Conservation (phyloP, 495 filamentous ascomycete genomes). For the Lepraria neglecta region DNA sequence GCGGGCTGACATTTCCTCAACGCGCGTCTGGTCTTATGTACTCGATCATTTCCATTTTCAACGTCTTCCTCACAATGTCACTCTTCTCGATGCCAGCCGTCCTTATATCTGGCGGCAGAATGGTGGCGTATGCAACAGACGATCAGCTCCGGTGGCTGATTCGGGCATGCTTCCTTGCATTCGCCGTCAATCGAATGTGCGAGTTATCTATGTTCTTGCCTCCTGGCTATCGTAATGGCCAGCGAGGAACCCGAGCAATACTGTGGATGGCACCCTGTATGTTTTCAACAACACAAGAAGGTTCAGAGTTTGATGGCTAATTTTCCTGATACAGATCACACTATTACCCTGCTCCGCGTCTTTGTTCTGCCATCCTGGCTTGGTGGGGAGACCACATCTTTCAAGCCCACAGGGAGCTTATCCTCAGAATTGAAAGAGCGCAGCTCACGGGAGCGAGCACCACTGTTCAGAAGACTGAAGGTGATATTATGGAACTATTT, state of each 20-base stretch:
- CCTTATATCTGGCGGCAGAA: slow-evolving; percentile 2
- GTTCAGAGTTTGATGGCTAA: not conserved
- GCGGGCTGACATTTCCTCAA: slow-evolving; percentile 3
- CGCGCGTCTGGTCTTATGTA: slow-evolving; percentile 9
- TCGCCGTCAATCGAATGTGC: slow-evolving; percentile 1
- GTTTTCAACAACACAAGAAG: not conserved
- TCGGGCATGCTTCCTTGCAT: slow-evolving; percentile 8
- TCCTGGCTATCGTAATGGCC: slow-evolving; percentile 11
- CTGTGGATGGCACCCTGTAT: slow-evolving; percentile 17
- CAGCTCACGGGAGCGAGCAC: not conserved
- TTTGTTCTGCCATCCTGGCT: slow-evolving; percentile 11
- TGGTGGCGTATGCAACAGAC: slow-evolving; percentile 9
- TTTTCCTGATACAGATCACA: slow-evolving; percentile 1
- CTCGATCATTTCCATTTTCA: not conserved
- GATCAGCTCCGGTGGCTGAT: slow-evolving; percentile 13
- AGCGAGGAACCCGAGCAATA: not conserved
- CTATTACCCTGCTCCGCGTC: slow-evolving; percentile 7
- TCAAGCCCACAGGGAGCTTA: slow-evolving; percentile 14
- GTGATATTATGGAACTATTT: slow-evolving; percentile 6
- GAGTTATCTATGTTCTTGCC: slow-evolving; percentile 7
- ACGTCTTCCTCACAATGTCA: not conserved
- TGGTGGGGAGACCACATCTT: slow-evolving; percentile 10
- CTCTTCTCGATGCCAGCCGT: slow-evolving; percentile 8
- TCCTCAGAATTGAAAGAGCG: slow-evolving; percentile 14
- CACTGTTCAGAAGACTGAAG: not conserved